Evolutionary conservation across 768 basidiomycete species (phyloP).

Genomic region (Lactifluus echinatus): DNA sequence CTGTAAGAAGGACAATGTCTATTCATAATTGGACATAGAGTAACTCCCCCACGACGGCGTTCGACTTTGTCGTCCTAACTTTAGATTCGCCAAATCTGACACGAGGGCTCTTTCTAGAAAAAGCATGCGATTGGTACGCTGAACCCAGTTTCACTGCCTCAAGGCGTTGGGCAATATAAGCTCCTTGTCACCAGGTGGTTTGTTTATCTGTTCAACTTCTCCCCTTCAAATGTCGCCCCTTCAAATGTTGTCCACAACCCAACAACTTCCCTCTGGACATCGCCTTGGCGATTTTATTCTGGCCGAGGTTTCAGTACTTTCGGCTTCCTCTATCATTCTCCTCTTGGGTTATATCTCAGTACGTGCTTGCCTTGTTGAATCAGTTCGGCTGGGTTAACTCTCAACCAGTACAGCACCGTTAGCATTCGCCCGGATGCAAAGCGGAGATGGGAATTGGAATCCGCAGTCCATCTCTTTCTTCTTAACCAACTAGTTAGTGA

Average conservation of each 20-base stretch:
- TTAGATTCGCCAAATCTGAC: too few species aligned
- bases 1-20: too few species aligned
- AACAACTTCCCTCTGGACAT: constrained; percentile 18
- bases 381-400: background rate
- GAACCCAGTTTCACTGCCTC: background rate
- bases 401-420: constrained; percentile 19
- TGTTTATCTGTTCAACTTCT: background rate
- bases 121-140: too few species aligned
- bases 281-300: constrained; percentile 20
- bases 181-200: too few species aligned
- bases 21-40: too few species aligned
- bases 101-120: too few species aligned
- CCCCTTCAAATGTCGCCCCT: background rate
- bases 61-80: too few species aligned
- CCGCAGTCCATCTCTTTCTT: constrained; percentile 26
- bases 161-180: background rate
- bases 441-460: constrained; percentile 19
- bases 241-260: background rate
- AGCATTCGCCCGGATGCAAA: constrained; percentile 16
- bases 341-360: constrained; percentile 24
- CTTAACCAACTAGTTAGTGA: constrained; percentile 25
- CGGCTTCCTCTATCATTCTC: constrained; percentile 20
- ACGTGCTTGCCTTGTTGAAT: constrained; percentile 3
- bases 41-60: too few species aligned
- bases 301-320: constrained; percentile 22